A percentile compares a stretch with the other conserved stretches of the same genome.
Conservation (phyloP, 345 rosid genomes). For the Corymbia maculata region DNA sequence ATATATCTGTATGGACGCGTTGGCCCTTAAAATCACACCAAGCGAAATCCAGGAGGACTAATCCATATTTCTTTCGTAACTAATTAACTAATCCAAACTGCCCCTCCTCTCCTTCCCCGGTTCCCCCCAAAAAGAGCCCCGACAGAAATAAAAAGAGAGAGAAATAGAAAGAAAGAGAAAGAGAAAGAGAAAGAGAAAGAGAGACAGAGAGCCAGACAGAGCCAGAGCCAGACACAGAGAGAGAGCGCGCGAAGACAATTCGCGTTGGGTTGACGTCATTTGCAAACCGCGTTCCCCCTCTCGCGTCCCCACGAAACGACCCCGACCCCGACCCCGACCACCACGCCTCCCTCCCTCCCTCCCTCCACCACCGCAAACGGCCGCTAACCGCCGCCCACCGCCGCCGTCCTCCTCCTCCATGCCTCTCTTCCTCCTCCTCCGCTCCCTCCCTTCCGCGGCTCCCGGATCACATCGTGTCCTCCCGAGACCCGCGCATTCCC, state of each 20-base stretch:
- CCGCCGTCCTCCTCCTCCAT: background rate
- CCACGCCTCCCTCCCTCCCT: background rate
- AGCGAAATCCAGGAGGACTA: background rate
- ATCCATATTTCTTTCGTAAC: background rate
- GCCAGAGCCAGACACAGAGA: too few species aligned
- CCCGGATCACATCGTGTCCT: background rate
- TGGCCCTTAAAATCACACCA: background rate
- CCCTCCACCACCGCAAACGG: background rate
- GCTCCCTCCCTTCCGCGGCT: background rate
- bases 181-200: background rate
- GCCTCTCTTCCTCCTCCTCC: background rate
- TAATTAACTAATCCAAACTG: background rate
- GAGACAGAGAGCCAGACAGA: background rate
- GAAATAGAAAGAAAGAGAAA: background rate
- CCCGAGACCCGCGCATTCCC: background rate
- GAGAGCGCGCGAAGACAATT: too few species aligned
- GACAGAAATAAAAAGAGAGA: background rate
- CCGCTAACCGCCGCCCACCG: background rate
- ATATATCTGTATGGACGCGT: background rate
- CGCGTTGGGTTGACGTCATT: background rate
- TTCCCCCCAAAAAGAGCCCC: background rate
- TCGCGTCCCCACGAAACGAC: background rate
- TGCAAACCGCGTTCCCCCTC: background rate
- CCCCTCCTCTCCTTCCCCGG: background rate
- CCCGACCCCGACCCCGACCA: background rate